These are phyloP conservation scores for Pyrenopolyporus hunteri DNA, from an alignment of 495 filamentous ascomycete species.

Conservation along the genomic window DNA sequence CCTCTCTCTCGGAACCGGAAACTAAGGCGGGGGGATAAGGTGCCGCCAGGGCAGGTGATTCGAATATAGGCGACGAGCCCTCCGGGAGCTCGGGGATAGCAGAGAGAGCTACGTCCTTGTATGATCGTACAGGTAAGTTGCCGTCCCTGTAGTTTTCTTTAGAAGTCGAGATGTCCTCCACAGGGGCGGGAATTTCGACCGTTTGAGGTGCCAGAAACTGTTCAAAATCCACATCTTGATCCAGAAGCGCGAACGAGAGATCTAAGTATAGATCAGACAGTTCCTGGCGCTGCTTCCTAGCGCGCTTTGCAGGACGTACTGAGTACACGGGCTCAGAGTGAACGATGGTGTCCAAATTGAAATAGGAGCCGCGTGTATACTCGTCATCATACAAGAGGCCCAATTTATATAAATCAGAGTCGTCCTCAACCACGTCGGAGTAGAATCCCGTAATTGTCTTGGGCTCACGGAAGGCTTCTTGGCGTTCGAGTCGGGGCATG, in stretches of 20 bases:
- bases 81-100: slow-evolving; percentile 40
- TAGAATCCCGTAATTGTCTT: slow-evolving; percentile 24
- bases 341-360: slow-evolving; percentile 44
- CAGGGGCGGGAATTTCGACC: slow-evolving; percentile 7
- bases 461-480: slow-evolving; percentile 51
- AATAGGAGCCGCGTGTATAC: slow-evolving; percentile 42
- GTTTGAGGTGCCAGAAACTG: slow-evolving; percentile 34
- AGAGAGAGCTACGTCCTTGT: slow-evolving; percentile 23
- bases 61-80: slow-evolving; percentile 25
- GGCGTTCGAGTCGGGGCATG: slow-evolving; percentile 47
- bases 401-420: slow-evolving; percentile 45
- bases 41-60: slow-evolving; percentile 9
- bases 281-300: slow-evolving; percentile 25
- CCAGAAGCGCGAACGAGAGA: slow-evolving; percentile 42
- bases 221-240: slow-evolving; percentile 40
- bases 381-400: slow-evolving; percentile 51
- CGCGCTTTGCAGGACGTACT: slow-evolving; percentile 41
- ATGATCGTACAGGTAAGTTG: not conserved
- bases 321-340: slow-evolving; percentile 44
- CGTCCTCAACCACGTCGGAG: slow-evolving; percentile 33
- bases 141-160: not conserved
- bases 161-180: not conserved
- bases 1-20: slow-evolving; percentile 24
- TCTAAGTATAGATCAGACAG: slow-evolving; percentile 35
- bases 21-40: slow-evolving; percentile 33